phyloP scores from a whole-genome alignment of 352 stramenopile genomes.

The Globisporangium apiculatum region DNA sequence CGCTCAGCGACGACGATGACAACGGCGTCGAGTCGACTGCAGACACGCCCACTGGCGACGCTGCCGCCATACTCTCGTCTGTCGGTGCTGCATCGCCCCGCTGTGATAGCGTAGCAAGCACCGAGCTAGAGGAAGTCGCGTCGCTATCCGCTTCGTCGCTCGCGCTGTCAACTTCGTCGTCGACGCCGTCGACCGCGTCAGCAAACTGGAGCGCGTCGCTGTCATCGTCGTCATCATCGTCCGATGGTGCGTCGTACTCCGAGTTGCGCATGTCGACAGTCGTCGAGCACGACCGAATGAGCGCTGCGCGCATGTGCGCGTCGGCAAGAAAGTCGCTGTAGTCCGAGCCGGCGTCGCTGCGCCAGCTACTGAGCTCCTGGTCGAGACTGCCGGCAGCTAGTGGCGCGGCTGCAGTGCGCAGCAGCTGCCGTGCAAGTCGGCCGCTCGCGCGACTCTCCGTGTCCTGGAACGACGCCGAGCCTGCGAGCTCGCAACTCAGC shows the following conservation, averaged over 20 bases:
- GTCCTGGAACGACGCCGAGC: slow-evolving; percentile 31
- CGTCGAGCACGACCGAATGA: slow-evolving; percentile 64
- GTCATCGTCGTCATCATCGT: slow-evolving; percentile 42
- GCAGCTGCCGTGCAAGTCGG: slow-evolving; percentile 17
- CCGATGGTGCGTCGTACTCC: slow-evolving; percentile 31
- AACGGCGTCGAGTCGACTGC: slow-evolving; percentile 10
- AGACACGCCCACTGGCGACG: slow-evolving; percentile 11
- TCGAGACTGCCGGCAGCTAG: slow-evolving; percentile 17
- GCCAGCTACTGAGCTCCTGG: slow-evolving; percentile 44
- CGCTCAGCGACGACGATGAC: slow-evolving; percentile 28
- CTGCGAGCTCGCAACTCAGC: slow-evolving; percentile 52
- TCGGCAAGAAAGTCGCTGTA: slow-evolving; percentile 75
- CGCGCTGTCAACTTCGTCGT: slow-evolving; percentile 3
- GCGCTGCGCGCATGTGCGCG: slow-evolving; percentile 71
- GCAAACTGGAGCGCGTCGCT: slow-evolving; percentile 14
- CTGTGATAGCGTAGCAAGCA: background rate
- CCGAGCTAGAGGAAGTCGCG: slow-evolving; percentile 1
- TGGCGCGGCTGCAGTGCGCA: slow-evolving; percentile 7
- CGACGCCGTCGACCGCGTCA: slow-evolving; percentile 18
- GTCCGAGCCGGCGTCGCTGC: slow-evolving; percentile 64
- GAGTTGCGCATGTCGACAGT: slow-evolving; percentile 22
- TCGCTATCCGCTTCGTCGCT: slow-evolving; percentile 12
- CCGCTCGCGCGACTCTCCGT: slow-evolving; percentile 36
- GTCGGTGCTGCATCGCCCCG: background rate
- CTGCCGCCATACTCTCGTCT: slow-evolving; percentile 7